Evolutionary conservation across 2,329 filamentous ascomycete genomes (phyloP).

Genomic region (Neoscytalidium dimidiatum): DNA sequence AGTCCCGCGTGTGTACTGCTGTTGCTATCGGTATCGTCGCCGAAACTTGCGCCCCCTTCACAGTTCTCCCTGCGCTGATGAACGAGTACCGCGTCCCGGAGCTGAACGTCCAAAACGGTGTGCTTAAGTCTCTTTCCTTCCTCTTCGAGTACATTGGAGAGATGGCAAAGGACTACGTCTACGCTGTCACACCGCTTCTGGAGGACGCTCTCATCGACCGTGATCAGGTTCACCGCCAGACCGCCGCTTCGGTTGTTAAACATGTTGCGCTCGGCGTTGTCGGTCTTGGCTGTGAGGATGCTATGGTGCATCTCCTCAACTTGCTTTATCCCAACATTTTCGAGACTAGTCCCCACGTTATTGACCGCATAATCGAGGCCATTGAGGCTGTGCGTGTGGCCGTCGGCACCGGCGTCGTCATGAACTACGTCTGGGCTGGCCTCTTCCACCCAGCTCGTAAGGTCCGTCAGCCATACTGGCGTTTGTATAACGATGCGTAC

Average conservation of each 20-base stretch:
- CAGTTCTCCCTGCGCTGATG: slow-evolving; percentile 97
- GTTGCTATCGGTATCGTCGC: slow-evolving; percentile 98
- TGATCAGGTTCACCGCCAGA: slow-evolving; percentile 97
- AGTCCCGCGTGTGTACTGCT: slow-evolving; percentile 96
- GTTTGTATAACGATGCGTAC: slow-evolving; percentile 95
- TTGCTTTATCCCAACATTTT: slow-evolving; percentile 95
- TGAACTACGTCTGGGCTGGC: slow-evolving; percentile 98
- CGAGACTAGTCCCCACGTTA: slow-evolving; percentile 96
- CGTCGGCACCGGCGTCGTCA: slow-evolving; percentile 84
- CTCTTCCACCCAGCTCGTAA: slow-evolving; percentile 96
- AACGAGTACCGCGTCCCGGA: slow-evolving; percentile 99
- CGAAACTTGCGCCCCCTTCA: slow-evolving; percentile 97
- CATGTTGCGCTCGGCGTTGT: slow-evolving; percentile 98
- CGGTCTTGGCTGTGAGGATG: slow-evolving; percentile 94
- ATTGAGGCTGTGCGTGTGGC: slow-evolving; percentile 95
- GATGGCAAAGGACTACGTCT: slow-evolving; percentile 99
- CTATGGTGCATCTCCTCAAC: slow-evolving; percentile 97
- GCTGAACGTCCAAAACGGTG: slow-evolving; percentile 97
- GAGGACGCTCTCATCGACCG: slow-evolving; percentile 97
- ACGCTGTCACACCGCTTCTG: slow-evolving; percentile 91
- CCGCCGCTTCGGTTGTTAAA: slow-evolving; percentile 94
- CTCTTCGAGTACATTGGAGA: slow-evolving; percentile 99
- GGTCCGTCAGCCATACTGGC: slow-evolving; percentile 92
- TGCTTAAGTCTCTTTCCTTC: slow-evolving; percentile 95
- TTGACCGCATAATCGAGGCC: slow-evolving; percentile 95